These are phyloP conservation scores for Fusarium sp. DNA, from an alignment of 2,329 filamentous ascomycete genomes.

Conservation along the genomic window DNA sequence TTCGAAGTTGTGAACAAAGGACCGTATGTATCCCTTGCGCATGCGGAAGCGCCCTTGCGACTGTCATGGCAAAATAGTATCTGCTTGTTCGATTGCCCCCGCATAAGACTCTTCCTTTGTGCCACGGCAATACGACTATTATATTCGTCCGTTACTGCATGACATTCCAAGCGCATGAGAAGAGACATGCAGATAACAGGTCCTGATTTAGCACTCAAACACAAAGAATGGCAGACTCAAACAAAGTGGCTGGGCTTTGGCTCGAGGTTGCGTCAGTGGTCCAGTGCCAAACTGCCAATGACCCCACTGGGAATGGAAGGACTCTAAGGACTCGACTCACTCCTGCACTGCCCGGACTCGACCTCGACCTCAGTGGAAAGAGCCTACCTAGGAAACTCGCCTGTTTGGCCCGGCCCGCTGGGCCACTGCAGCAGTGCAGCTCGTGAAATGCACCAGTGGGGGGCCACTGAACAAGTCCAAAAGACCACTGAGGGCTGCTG, in stretches of 20 bases:
- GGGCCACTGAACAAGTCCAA: background rate
- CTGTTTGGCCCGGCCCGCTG: constrained; percentile 35
- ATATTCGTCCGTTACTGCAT: constrained; percentile 28
- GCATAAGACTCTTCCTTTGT: constrained; percentile 27
- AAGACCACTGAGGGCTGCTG: constrained; percentile 39
- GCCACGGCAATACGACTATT: constrained; percentile 18
- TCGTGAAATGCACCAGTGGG: constrained; percentile 43
- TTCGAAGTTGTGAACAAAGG: constrained; percentile 23
- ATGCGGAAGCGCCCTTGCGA: constrained; percentile 26
- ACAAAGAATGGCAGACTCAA: constrained; percentile 16
- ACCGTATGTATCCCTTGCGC: constrained; percentile 32
- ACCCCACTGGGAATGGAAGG: constrained; percentile 28
- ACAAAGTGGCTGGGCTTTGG: constrained; percentile 9
- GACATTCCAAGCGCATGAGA: constrained; percentile 20
- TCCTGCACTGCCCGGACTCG: constrained; percentile 36
- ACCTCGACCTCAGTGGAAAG: constrained; percentile 5
- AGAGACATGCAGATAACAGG: constrained; percentile 12
- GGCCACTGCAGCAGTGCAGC: constrained; percentile 43
- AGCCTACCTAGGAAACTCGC: constrained; percentile 2
- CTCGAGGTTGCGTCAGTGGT: constrained; percentile 36
- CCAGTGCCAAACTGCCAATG: constrained; percentile 33
- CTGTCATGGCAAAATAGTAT: constrained; percentile 21
- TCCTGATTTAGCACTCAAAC: constrained; percentile 24
- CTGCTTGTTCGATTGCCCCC: constrained; percentile 8
- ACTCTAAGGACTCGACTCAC: constrained; percentile 19